Percentiles rank a stretch among this genome's conserved stretches.
Evolutionary conservation across 1,284 basidiomycete genomes (phyloP).

Genomic region (Trichosporon sp.): DNA sequence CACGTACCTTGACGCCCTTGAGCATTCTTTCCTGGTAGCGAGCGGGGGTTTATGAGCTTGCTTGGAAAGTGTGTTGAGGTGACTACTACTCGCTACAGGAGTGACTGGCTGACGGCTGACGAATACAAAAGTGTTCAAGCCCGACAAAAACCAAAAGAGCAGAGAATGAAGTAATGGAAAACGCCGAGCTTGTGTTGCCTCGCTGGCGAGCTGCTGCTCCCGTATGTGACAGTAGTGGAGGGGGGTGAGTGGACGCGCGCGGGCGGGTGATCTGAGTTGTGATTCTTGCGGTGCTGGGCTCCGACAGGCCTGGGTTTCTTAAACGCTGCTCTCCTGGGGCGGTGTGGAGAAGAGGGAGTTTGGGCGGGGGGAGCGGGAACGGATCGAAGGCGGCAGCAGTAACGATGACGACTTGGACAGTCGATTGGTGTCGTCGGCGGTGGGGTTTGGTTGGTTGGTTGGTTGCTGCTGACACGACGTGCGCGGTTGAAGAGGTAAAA

Average conservation of each 20-base stretch:
- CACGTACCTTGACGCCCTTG: conserved; percentile 54
- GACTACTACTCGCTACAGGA: not conserved
- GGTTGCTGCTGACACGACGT: not conserved
- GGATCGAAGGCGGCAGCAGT: conserved; percentile 7
- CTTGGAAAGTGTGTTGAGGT: not conserved
- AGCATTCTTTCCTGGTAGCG: conserved; percentile 40
- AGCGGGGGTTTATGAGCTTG: not conserved
- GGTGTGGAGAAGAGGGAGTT: conserved; percentile 12
- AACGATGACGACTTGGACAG: not conserved
- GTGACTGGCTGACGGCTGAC: conserved; percentile 3
- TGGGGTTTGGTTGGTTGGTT: not conserved
- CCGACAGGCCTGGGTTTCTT: not conserved
- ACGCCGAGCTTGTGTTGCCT: conserved; percentile 3
- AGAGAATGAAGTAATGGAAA: conserved; percentile 4
- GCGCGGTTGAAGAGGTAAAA: not conserved
- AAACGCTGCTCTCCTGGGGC: conserved; percentile 2
- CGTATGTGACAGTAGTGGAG: not conserved
- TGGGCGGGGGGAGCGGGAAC: conserved; percentile 3
- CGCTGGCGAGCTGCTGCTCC: not conserved
- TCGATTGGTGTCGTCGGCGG: not conserved
- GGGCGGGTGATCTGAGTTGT: conserved; percentile 9
- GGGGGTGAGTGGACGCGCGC: not conserved
- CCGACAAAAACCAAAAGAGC: not conserved
- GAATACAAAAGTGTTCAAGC: conserved; percentile 8
- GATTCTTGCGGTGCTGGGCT: not conserved